Evolutionary conservation across 1,284 basidiomycete genomes (phyloP), one percentile per base, ranked within the genome.

Genomic region (Fomes fomentarius): DNA sequence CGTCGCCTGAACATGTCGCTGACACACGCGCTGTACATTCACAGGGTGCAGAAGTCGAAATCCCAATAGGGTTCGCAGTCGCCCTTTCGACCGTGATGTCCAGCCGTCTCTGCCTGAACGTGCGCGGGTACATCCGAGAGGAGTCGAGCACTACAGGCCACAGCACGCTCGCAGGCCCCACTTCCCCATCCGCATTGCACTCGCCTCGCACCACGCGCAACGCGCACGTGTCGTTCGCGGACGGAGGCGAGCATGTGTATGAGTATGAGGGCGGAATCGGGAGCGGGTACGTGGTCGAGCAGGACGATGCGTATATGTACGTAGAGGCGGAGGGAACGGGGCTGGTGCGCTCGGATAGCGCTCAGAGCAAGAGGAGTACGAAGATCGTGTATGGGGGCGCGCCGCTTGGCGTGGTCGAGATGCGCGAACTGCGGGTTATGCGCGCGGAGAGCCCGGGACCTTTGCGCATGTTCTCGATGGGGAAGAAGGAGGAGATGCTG

Each of bases 81-180:
- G 79, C 82, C 2, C 71, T 84, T 65, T 81, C 83, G 0, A 82
- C 79, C 63, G 78, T 83, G 4, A 71, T 84, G 51, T 75, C 78
- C 7, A 84, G 79, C 62, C 73, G 82, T 21, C 74, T 84, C 12
- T 76, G 81, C 22, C 71, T 84, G 21, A 84, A 84, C 56, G 76
- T 84, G 25, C 78, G 80, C 11, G 69, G 72, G 35, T 72, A 76
- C 53, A 74, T 75, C 50, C 69, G 58, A 33, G 39, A 48, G 34
- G 60, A 55, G 22, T 30, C 39, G 4, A 19, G 35, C 45, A 22
- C 34, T 22, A 33, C 48, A n/a, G 26, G 14, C 35, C n/a, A n/a
- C 8, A 17, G 19, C 38, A 42, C 21, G 24, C 47, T 38, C 35
- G 19, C 44, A 42, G 21, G 46, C 37, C 26, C 50, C 35, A 17